Evolutionary conservation across 805 yeast genomes (phyloP).

Genomic region (Priceomyces carsonii): DNA sequence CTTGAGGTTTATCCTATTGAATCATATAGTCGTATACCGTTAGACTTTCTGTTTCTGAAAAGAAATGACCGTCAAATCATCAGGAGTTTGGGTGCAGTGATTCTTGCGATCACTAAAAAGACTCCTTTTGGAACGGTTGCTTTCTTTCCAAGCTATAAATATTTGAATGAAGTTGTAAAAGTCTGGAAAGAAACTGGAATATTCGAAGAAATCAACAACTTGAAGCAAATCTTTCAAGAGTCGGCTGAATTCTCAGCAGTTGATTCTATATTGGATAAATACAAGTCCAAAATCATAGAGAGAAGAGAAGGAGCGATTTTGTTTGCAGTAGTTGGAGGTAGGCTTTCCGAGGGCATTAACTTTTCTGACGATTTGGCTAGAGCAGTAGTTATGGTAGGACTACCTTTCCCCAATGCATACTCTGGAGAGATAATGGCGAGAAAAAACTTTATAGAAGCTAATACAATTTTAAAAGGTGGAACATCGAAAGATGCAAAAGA

Average conservation of each 20-base stretch:
- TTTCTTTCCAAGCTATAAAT: slow-evolving; percentile 84
- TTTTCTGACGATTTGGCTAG: slow-evolving; percentile 87
- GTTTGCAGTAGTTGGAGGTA: slow-evolving; percentile 89
- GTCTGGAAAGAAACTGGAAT: slow-evolving; percentile 50
- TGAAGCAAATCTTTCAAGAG: slow-evolving; percentile 60
- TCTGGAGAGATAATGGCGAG: slow-evolving; percentile 82
- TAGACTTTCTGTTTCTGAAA: slow-evolving; percentile 71
- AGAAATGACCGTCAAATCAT: slow-evolving; percentile 52
- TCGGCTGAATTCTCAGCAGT: slow-evolving; percentile 43
- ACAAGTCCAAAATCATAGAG: slow-evolving; percentile 41
- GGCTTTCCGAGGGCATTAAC: slow-evolving; percentile 90
- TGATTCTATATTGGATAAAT: slow-evolving; percentile 50
- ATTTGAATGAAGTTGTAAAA: slow-evolving; percentile 50
- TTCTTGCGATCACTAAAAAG: slow-evolving; percentile 40
- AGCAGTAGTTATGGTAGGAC: slow-evolving; percentile 81
- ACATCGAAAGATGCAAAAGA: slow-evolving; percentile 45
- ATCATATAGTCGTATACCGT: slow-evolving; percentile 18
- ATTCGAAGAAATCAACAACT: slow-evolving; percentile 31
- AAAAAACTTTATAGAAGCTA: slow-evolving; percentile 59
- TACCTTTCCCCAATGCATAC: slow-evolving; percentile 84
- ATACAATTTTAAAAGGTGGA: slow-evolving; percentile 50
- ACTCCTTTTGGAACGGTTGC: slow-evolving; percentile 79
- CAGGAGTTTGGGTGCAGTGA: slow-evolving; percentile 47
- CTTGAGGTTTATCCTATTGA: slow-evolving; percentile 59
- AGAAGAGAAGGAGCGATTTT: slow-evolving; percentile 59